Percentiles rank a stretch among this genome's conserved stretches.
phyloP scores from a whole-genome alignment of 306 rosid genomes.

The Cucumis sativus region Cucumber_9930_V3 NC_026656.2:3958001-3958500 shows the following conservation, averaged over 20 bases:
- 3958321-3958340: not conserved
- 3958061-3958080: not conserved
- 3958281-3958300: too few relatives aligned
- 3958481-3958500: constrained; percentile 19
- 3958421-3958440: constrained; percentile 50
- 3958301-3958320: not conserved
- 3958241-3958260: too few relatives aligned
- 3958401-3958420: constrained; percentile 87
- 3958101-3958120: too few relatives aligned
- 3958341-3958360: not conserved
- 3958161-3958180: too few relatives aligned
- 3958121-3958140: too few relatives aligned
- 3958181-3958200: too few relatives aligned
- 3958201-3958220: too few relatives aligned
- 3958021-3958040: not conserved
- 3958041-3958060: too few relatives aligned
- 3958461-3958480: constrained; percentile 73
- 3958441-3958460: constrained; percentile 54
- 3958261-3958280: too few relatives aligned
- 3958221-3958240: too few relatives aligned
- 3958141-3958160: too few relatives aligned
- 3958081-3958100: not conserved
- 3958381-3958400: not conserved
- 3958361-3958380: not conserved
- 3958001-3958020: not conserved